Base-by-base conservation (phyloP, 2,329 filamentous ascomycete genomes). In the Curvularia lunata region DNA sequence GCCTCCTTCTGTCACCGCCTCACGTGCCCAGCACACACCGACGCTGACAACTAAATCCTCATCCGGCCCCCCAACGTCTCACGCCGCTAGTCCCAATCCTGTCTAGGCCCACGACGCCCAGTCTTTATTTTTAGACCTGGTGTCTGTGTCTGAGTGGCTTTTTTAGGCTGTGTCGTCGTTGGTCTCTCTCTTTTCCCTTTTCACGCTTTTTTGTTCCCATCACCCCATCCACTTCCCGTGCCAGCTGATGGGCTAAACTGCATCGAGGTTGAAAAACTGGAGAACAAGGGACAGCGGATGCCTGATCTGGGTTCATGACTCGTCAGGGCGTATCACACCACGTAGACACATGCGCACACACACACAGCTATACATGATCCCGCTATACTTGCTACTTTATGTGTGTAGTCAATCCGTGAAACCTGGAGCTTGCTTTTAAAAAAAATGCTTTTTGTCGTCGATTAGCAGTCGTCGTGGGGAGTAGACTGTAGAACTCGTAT, bases 111-210 rank as follows among this genome's bases (percentile, higher is more conserved):
- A 21, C 40, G 23, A 10, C 27, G 18, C 8, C 18, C 19, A 19
- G 19, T 28, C 9, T 16, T 30, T 57, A 57, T 57, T 57, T 54
- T 54, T 57, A 45, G 54, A 27, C 7, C n/a, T n/a, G 0, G 7
- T 25, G 28, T 37, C 40, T 9, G 27, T 30, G 23, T 25, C n/a
- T n/a, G n/a, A n/a, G 41, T 27, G 18, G 40, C 40, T 25, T 25
- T 37, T 37, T 37, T 37, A 6, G 32, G 40, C 27, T 42, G 19
- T 12, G 19, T 23, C 19, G 13, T 23, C 40, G 19, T 42, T 38
- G 16, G 34, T 38, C 27, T 30, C 27, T 19, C 18, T 7, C 1
- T 10, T 5, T 21, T 38, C 21, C 12, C 4, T 42, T 23, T 23
- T 25, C 10, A 23, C 18, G 6, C 5, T 32, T 4, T 40, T 48